Percentiles rank a stretch among this genome's conserved stretches.
Evolutionary conservation across 2,329 filamentous ascomycete species (phyloP).

Genomic region (Penicillium sp.): DNA sequence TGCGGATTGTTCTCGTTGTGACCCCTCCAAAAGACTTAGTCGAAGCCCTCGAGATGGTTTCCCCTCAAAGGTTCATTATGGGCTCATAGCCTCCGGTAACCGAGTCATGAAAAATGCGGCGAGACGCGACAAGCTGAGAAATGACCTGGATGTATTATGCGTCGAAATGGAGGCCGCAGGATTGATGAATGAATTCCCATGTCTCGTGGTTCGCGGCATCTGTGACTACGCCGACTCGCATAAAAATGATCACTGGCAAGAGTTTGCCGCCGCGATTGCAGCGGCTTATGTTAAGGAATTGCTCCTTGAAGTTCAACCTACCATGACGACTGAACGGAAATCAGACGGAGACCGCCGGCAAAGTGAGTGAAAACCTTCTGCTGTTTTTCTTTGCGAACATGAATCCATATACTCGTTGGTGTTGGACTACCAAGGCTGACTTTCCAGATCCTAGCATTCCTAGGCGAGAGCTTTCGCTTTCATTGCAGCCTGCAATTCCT

Average conservation of each 20-base stretch:
- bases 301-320: too few relatives aligned
- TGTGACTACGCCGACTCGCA: constrained; percentile 19
- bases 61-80: constrained; percentile 1
- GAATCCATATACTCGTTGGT: too few relatives aligned
- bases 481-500: too few relatives aligned
- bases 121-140: neutral
- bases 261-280: constrained; percentile 15
- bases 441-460: too few relatives aligned
- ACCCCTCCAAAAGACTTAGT: neutral
- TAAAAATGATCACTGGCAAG: constrained; percentile 21
- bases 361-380: too few relatives aligned
- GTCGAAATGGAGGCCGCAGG: too few relatives aligned
- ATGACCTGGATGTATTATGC: neutral
- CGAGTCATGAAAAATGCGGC: constrained; percentile 10
- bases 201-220: constrained; percentile 20
- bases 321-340: too few relatives aligned
- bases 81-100: constrained; percentile 2
- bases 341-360: too few relatives aligned
- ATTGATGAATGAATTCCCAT: constrained; percentile 16
- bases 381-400: too few relatives aligned
- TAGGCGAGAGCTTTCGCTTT: too few relatives aligned
- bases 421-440: too few relatives aligned
- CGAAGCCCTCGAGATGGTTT: neutral
- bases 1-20: neutral
- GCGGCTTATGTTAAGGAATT: neutral